A percentile compares a stretch with the other conserved stretches of the same genome.
Evolutionary conservation across 2,329 filamentous ascomycete genomes (phyloP).

Genomic region (Stachybotrys elegans): DNA sequence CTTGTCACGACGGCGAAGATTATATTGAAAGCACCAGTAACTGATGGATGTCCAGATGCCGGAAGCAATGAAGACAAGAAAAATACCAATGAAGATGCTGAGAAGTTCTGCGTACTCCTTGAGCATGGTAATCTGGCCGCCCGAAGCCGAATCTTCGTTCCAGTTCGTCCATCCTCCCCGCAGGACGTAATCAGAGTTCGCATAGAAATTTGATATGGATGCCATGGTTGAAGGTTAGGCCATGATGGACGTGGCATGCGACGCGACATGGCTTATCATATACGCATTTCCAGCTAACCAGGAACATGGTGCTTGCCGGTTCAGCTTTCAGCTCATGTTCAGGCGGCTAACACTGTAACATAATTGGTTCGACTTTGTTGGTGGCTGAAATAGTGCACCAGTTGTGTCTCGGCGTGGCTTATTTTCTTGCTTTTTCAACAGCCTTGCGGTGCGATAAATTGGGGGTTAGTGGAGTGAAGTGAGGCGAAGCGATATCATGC

Average conservation of each 20-base stretch:
- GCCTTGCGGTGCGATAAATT: not conserved
- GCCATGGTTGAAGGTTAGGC: not conserved
- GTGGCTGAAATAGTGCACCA: not conserved
- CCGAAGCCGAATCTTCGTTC: not conserved
- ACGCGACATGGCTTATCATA: not conserved
- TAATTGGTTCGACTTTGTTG: not conserved
- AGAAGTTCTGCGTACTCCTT: constrained; percentile 4
- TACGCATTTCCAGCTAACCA: not conserved
- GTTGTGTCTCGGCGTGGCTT: not conserved
- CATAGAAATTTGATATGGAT: not conserved
- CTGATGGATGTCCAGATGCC: constrained; percentile 2
- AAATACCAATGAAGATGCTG: constrained; percentile 5
- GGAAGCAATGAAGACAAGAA: constrained; percentile 3
- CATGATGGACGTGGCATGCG: not conserved
- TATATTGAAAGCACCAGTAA: not conserved
- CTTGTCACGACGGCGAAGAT: not conserved
- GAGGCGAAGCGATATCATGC: not conserved
- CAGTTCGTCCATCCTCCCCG: constrained; percentile 4
- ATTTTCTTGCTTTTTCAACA: not conserved
- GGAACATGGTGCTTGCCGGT: not conserved
- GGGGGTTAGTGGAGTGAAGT: not conserved
- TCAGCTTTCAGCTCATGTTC: not conserved
- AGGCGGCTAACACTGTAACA: not conserved
- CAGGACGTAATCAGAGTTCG: not conserved
- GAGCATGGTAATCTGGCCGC: constrained; percentile 3